Base-by-base conservation (phyloP, 2,329 filamentous ascomycete species). In the Sclerotiophoma versabilis region DNA sequence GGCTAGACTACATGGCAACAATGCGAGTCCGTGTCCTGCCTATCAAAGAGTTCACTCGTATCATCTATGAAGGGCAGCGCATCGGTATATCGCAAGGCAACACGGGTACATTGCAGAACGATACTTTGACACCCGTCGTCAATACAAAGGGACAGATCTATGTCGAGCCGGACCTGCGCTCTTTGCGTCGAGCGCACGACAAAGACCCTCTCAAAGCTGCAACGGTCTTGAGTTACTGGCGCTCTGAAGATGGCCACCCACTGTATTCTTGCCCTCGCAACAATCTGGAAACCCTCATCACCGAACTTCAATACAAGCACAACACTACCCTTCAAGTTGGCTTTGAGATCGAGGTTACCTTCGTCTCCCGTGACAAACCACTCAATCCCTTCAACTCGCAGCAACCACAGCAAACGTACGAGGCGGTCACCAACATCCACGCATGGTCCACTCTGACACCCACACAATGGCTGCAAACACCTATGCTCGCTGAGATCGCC, bases 321-420 rank as follows among this genome's bases (percentile, higher is more conserved):
- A 79, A 80, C 1, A 77, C 91, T 2, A 74, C 80, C 3, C 85
- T 92, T 41, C 78, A 87, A 0, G 74, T 92, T 14, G 92, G 91
- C 0, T 96, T 95, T 61, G 92, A 96, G 72, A 85, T 96, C 33
- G 91, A 96, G 73, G 84, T 95, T 9, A 81, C 90, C 1, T 87
- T 96, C 59, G 78, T 93, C 60, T 80, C 81, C 33, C 80, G 81
- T 17, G 65, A 74, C 27, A 63, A 67, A 7, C 63, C 51, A 12
- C 54, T 54, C 36, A 58, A 63, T 73, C 44, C 32, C 5, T 49
- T 29, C 33, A 49, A 29, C 22, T 34, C 38, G 6, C 32, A 54
- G 22, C 26, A 30, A 20, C 8, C 25, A 23, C 38, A 54, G 20
- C 75, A 65, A 14, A 54, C 62, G 33, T 73, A 75, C 7, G 66